phyloP scores from a whole-genome alignment of 495 filamentous ascomycete genomes.

The Pyrenula aspistea region DNA sequence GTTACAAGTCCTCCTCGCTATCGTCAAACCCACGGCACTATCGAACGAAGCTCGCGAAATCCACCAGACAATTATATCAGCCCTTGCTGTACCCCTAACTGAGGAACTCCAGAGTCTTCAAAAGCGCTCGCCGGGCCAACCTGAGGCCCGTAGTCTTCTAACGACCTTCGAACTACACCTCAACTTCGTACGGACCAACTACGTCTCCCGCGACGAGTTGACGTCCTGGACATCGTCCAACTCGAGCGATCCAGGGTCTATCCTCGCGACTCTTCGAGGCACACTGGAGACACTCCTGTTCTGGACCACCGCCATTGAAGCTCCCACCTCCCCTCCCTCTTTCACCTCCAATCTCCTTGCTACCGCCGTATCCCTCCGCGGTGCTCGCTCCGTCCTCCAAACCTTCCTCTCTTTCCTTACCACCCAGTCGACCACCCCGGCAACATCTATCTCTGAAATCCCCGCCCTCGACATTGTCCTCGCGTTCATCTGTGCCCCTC shows the following conservation, averaged over 20 bases:
- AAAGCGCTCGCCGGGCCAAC: constrained; percentile 35
- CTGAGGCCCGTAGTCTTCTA: constrained; percentile 56
- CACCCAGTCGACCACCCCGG: constrained; percentile 43
- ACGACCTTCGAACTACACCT: constrained; percentile 54
- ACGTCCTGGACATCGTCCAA: constrained; percentile 54
- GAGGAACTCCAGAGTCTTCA: constrained; percentile 63
- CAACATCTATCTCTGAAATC: constrained; percentile 40
- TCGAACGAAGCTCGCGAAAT: constrained; percentile 71
- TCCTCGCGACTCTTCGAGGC: constrained; percentile 47
- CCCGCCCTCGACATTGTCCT: constrained; percentile 64
- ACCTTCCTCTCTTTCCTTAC: constrained; percentile 44
- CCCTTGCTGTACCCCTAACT: constrained; percentile 67
- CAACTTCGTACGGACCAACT: constrained; percentile 49
- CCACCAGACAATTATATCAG: constrained; percentile 71
- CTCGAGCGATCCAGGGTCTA: constrained; percentile 32
- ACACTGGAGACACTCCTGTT: constrained; percentile 56
- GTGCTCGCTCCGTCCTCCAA: constrained; percentile 47
- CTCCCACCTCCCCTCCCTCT: constrained; percentile 53
- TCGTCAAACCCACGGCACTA: constrained; percentile 64
- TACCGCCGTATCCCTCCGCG: constrained; percentile 53
- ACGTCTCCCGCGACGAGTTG: constrained; percentile 54
- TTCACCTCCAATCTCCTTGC: constrained; percentile 75
- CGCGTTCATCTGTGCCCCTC: constrained; percentile 61
- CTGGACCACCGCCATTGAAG: constrained; percentile 57
- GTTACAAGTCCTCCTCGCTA: constrained; percentile 56